Percentiles rank a stretch among this genome's conserved stretches.
These are phyloP conservation scores for Solanum lignicaule DNA, from an alignment of 257 asterid genomes.

Conservation along the genomic window DNA sequence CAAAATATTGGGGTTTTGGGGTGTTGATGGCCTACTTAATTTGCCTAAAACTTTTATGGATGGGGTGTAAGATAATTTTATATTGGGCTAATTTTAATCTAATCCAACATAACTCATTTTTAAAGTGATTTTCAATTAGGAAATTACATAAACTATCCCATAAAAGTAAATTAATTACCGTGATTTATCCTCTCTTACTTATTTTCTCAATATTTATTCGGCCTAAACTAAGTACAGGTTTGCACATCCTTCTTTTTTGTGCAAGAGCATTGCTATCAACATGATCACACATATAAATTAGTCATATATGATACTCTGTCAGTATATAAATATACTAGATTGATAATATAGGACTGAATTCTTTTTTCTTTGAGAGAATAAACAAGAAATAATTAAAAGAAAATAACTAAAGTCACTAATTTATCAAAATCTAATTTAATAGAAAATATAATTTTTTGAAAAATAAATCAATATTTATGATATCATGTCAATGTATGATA, in stretches of 20 bases:
- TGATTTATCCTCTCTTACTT: neutral
- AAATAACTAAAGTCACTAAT: neutral
- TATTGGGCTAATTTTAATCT: neutral
- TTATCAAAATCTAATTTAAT: neutral
- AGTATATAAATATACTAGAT: neutral
- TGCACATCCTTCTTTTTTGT: neutral
- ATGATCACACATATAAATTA: neutral
- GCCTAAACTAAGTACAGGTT: neutral
- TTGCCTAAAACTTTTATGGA: neutral
- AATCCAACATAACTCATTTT: neutral
- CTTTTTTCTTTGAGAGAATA: neutral
- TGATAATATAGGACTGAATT: neutral
- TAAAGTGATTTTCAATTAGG: neutral
- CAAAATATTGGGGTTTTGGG: neutral
- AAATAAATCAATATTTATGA: neutral
- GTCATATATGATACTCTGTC: neutral
- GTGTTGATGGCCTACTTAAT: neutral
- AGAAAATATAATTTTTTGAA: neutral
- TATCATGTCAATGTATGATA: neutral
- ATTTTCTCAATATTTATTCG: neutral
- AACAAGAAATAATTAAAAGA: neutral
- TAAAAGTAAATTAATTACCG: neutral
- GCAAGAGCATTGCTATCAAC: neutral
- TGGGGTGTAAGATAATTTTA: neutral
- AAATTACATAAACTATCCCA: neutral